Conservation (phyloP, 495 filamentous ascomycete genomes). For the Neurospora tetraspora region DNA sequence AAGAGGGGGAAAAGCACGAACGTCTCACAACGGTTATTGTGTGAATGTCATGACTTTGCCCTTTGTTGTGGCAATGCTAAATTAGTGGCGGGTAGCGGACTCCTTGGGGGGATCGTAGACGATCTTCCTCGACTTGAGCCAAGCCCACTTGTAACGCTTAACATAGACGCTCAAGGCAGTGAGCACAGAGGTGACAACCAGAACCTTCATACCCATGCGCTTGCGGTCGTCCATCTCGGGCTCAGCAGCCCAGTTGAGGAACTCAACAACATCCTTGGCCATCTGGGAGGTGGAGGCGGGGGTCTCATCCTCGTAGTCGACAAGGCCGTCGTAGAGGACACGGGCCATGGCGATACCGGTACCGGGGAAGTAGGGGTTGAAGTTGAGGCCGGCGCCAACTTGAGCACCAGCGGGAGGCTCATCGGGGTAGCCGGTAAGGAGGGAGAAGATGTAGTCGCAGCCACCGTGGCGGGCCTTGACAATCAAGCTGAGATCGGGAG, state of each 20-base stretch:
- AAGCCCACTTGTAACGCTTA: conserved; percentile 98
- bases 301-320: conserved; percentile 97
- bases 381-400: conserved; percentile 83
- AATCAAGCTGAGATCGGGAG: conserved; percentile 95
- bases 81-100: conserved; percentile 25
- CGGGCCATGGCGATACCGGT: conserved; percentile 98
- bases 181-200: conserved; percentile 66
- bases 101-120: conserved; percentile 69
- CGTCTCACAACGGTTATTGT: neutral
- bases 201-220: conserved; percentile 96
- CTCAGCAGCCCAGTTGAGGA: conserved; percentile 98
- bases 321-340: conserved; percentile 93
- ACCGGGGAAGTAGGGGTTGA: conserved; percentile 99
- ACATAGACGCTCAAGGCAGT: conserved; percentile 90
- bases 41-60: neutral
- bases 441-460: conserved; percentile 94
- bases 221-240: conserved; percentile 98
- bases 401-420: conserved; percentile 81
- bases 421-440: conserved; percentile 97
- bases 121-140: conserved; percentile 90
- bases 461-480: conserved; percentile 96
- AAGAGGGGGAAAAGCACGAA: conserved; percentile 16
- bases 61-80: neutral
- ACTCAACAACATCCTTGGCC: conserved; percentile 98
- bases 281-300: conserved; percentile 94